These are phyloP conservation scores for Leishmania major DNA, from an alignment of 208 protist genomes.

Conservation along the genomic window DNA sequence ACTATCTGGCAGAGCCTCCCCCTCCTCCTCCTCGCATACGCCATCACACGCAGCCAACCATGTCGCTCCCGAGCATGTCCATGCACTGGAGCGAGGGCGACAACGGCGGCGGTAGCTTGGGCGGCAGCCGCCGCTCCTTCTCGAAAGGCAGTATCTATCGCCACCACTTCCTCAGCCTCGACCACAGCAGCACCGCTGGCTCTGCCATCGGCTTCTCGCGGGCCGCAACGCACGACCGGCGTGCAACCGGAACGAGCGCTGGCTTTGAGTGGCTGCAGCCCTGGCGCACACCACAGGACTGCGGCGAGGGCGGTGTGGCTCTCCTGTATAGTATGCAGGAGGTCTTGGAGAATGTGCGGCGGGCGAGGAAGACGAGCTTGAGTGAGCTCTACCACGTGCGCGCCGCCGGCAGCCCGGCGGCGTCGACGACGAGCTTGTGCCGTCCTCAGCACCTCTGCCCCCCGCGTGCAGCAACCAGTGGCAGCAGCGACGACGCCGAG, in stretches of 20 bases:
- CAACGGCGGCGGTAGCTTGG: not conserved
- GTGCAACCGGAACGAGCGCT: not conserved
- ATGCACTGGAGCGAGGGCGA: not conserved
- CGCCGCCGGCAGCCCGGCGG: not conserved
- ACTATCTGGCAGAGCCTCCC: too few relatives aligned
- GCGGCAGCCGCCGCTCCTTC: not conserved
- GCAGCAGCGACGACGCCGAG: not conserved
- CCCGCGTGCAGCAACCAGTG: not conserved
- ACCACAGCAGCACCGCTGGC: not conserved
- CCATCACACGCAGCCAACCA: not conserved
- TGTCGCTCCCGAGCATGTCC: not conserved
- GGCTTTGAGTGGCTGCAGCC: conserved; percentile 39
- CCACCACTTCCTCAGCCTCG: not conserved
- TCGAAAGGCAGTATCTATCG: not conserved
- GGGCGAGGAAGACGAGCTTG: conserved; percentile 33
- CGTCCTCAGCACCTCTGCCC: not conserved
- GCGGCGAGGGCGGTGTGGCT: conserved; percentile 43
- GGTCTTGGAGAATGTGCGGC: conserved; percentile 37
- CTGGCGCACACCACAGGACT: conserved; percentile 54
- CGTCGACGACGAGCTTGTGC: not conserved
- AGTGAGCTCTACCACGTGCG: conserved; percentile 22
- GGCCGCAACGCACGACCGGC: not conserved
- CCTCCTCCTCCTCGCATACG: not conserved
- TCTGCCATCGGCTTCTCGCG: not conserved
- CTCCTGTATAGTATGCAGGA: conserved; percentile 43